Conservation (phyloP, 768 basidiomycete species). For the Boletellus sp. region DNA sequence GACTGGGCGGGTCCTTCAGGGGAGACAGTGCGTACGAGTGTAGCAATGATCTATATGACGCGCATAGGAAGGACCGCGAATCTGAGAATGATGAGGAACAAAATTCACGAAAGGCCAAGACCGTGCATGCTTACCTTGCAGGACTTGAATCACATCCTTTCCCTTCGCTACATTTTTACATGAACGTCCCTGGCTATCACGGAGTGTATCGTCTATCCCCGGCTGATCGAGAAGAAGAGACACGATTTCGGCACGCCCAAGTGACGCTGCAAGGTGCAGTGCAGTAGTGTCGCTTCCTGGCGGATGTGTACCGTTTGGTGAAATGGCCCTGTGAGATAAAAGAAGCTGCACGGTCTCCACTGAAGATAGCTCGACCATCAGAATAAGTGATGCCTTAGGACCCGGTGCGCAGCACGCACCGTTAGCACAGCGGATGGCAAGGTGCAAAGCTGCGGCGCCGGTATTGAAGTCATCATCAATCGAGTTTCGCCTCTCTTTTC, state of each 20-base stretch:
- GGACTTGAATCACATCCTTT: slow-evolving; percentile 59
- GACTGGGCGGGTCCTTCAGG: slow-evolving; percentile 35
- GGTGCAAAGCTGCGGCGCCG: slow-evolving; percentile 72
- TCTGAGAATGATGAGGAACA: slow-evolving; percentile 41
- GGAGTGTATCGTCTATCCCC: slow-evolving; percentile 70
- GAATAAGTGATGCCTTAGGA: neutral
- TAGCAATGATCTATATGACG: slow-evolving; percentile 69
- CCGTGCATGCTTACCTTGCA: slow-evolving; percentile 53
- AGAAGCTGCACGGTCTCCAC: slow-evolving; percentile 66
- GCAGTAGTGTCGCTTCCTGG: slow-evolving; percentile 69
- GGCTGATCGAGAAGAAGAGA: slow-evolving; percentile 75
- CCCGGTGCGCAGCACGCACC: slow-evolving; percentile 40
- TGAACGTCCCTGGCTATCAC: slow-evolving; percentile 64
- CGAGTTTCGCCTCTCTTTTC: slow-evolving; percentile 56
- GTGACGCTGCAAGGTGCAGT: slow-evolving; percentile 66
- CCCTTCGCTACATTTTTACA: slow-evolving; percentile 69
- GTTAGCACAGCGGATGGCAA: slow-evolving; percentile 79
- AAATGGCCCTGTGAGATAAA: slow-evolving; percentile 70
- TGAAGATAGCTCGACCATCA: slow-evolving; percentile 23
- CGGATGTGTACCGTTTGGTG: slow-evolving; percentile 74
- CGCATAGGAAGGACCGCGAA: slow-evolving; percentile 71
- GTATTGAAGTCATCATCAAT: slow-evolving; percentile 52
- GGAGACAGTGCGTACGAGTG: slow-evolving; percentile 71
- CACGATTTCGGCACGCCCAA: slow-evolving; percentile 72
- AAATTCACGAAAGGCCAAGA: neutral